These are phyloP conservation scores for Paracoccidioides lutzii DNA, from an alignment of 2,329 filamentous ascomycete genomes.

Conservation along the genomic window DNA sequence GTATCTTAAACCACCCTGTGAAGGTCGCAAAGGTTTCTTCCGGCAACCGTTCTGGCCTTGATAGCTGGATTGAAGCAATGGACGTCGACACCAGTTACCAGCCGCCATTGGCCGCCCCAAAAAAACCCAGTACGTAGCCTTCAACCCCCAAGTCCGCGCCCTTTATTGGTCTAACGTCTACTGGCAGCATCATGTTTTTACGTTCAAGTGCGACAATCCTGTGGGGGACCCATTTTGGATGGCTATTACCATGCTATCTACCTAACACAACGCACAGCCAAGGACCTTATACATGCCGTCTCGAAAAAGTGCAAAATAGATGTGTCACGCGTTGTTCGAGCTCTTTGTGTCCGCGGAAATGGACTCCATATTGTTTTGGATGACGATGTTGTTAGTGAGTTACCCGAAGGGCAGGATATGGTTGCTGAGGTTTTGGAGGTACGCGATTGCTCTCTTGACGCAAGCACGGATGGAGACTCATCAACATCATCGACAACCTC, in stretches of 20 bases:
- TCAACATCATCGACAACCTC: conserved; percentile 3
- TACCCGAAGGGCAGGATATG: conserved; percentile 89
- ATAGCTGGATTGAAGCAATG: conserved; percentile 78
- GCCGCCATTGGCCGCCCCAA: conserved; percentile 57
- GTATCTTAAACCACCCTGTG: conserved; percentile 17
- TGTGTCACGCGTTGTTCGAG: conserved; percentile 54
- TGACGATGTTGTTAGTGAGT: conserved; percentile 71
- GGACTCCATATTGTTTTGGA: conserved; percentile 78
- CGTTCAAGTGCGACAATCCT: conserved; percentile 45
- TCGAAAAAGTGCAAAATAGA: conserved; percentile 73
- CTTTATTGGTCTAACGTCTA: neutral
- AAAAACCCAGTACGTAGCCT: conserved; percentile 48
- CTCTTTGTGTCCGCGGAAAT: conserved; percentile 57
- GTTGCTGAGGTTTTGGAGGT: conserved; percentile 56
- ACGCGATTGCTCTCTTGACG: conserved; percentile 21
- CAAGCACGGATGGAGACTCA: conserved; percentile 8
- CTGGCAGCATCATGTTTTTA: conserved; percentile 74
- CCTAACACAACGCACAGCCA: conserved; percentile 59
- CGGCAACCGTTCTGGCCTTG: conserved; percentile 35
- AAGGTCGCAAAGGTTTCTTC: conserved; percentile 19
- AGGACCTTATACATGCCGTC: conserved; percentile 60
- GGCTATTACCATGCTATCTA: conserved; percentile 78
- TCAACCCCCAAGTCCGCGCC: neutral
- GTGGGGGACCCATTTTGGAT: conserved; percentile 33
- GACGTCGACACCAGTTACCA: conserved; percentile 80